These are phyloP conservation scores for Suhomyces ambrosiae DNA, from an alignment of 1,139 yeast species.

Conservation along the genomic window DNA sequence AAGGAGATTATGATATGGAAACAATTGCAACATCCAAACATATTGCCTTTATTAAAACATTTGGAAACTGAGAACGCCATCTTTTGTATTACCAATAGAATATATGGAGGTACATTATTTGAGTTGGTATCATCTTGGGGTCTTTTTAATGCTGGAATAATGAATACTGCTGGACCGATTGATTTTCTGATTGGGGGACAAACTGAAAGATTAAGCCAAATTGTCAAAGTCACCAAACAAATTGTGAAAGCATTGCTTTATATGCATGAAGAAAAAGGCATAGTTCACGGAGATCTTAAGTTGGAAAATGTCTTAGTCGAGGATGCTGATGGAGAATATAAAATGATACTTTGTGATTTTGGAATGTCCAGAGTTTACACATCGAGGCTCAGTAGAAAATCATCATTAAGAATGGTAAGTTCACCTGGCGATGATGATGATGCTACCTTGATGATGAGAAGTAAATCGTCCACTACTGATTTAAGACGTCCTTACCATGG, in stretches of 20 bases:
- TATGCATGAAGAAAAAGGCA: conserved; percentile 65
- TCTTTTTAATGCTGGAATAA: conserved; percentile 31
- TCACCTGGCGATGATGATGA: conserved; percentile 13
- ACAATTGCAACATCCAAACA: conserved; percentile 60
- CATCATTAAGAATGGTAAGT: conserved; percentile 18
- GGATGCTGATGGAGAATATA: conserved; percentile 25
- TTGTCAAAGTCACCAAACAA: conserved; percentile 47
- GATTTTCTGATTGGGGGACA: conserved; percentile 35
- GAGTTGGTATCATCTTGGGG: conserved; percentile 77
- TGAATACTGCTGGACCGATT: conserved; percentile 32
- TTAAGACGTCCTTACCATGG: conserved; percentile 39
- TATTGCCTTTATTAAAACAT: conserved; percentile 63
- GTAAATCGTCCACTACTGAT: conserved; percentile 47
- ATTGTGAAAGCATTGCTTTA: conserved; percentile 64
- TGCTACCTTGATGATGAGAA: conserved; percentile 35
- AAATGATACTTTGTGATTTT: conserved; percentile 74
- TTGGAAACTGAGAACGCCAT: conserved; percentile 64
- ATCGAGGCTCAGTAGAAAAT: conserved; percentile 30
- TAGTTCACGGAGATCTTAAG: conserved; percentile 89
- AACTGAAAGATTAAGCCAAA: conserved; percentile 24
- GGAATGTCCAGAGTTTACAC: conserved; percentile 66
- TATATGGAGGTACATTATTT: conserved; percentile 81
- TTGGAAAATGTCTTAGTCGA: conserved; percentile 80
- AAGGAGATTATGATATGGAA: conserved; percentile 80
- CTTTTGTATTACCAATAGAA: conserved; percentile 71